Evolutionary conservation across 2,329 filamentous ascomycete genomes (phyloP).

Genomic region (Bipolaris oryzae): DNA sequence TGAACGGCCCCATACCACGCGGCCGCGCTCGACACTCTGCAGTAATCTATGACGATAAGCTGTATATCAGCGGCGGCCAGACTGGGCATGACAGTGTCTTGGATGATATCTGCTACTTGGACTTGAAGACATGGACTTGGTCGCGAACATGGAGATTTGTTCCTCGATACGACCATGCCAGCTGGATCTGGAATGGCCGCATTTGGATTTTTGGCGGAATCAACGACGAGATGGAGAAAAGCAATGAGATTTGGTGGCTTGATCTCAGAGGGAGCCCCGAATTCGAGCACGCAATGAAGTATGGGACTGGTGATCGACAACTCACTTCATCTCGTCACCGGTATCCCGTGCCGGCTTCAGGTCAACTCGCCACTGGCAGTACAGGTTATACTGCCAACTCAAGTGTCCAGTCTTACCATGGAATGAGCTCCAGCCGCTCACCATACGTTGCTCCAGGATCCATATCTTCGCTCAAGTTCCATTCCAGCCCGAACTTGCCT

Average conservation of each 20-base stretch:
- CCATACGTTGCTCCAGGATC: conserved; percentile 72
- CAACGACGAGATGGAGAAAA: conserved; percentile 95
- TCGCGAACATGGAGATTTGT: conserved; percentile 96
- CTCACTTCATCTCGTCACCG: conserved; percentile 40
- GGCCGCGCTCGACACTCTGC: conserved; percentile 92
- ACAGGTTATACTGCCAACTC: conserved; percentile 75
- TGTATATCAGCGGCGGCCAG: conserved; percentile 95
- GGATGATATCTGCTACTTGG: conserved; percentile 95
- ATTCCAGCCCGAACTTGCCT: conserved; percentile 83
- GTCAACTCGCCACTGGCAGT: conserved; percentile 47
- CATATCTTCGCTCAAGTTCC: conserved; percentile 88
- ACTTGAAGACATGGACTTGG: conserved; percentile 97
- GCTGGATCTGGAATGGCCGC: conserved; percentile 88
- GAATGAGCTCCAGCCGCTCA: conserved; percentile 52
- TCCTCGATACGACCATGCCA: conserved; percentile 90
- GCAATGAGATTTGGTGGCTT: conserved; percentile 95
- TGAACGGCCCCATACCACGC: conserved; percentile 82
- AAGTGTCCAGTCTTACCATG: conserved; percentile 63
- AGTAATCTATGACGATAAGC: conserved; percentile 92
- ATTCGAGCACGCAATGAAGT: conserved; percentile 73
- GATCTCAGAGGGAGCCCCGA: conserved; percentile 90
- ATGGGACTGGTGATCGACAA: conserved; percentile 57
- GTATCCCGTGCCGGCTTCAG: conserved; percentile 36
- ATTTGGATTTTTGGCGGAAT: conserved; percentile 97
- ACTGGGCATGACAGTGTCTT: conserved; percentile 92